These are phyloP conservation scores for Fraxinus angustifolia DNA, from an alignment of 305 asterid species.

Conservation along the genomic window DNA sequence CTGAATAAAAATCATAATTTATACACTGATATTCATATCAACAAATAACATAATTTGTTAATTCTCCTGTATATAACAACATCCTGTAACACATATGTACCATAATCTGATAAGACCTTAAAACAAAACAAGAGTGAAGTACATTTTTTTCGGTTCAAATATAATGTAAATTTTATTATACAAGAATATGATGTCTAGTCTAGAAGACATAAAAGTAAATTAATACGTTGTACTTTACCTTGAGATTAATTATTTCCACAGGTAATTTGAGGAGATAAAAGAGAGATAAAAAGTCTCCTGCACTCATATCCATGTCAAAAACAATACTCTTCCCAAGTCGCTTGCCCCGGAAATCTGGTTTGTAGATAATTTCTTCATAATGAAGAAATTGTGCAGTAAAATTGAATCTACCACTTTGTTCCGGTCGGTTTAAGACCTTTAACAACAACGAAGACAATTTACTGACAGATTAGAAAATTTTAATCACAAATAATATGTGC, in stretches of 20 bases:
- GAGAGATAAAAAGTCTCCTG: constrained; percentile 87
- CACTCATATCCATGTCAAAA: constrained; percentile 95
- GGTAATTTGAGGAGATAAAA: constrained; percentile 81
- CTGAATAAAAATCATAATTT: constrained; percentile 30
- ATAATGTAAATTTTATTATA: background rate
- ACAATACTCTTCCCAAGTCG: constrained; percentile 59
- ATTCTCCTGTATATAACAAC: background rate
- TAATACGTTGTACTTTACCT: constrained; percentile 35
- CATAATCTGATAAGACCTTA: background rate
- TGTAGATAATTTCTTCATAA: constrained; percentile 50
- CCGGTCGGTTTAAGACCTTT: constrained; percentile 59
- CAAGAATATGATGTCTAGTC: background rate
- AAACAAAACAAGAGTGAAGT: background rate
- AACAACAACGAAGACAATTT: constrained; percentile 12
- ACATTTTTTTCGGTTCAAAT: background rate
- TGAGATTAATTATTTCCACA: constrained; percentile 57
- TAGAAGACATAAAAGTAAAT: background rate
- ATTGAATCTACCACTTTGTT: constrained; percentile 62
- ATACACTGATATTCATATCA: background rate
- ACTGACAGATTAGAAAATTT: background rate
- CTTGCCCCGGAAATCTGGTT: constrained; percentile 51
- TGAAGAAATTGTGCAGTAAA: constrained; percentile 57
- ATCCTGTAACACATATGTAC: background rate
- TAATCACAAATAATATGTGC: background rate
- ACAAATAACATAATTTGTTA: background rate